Base-by-base conservation (phyloP, 2,329 filamentous ascomycete genomes). In the Phialophora tarda region DNA sequence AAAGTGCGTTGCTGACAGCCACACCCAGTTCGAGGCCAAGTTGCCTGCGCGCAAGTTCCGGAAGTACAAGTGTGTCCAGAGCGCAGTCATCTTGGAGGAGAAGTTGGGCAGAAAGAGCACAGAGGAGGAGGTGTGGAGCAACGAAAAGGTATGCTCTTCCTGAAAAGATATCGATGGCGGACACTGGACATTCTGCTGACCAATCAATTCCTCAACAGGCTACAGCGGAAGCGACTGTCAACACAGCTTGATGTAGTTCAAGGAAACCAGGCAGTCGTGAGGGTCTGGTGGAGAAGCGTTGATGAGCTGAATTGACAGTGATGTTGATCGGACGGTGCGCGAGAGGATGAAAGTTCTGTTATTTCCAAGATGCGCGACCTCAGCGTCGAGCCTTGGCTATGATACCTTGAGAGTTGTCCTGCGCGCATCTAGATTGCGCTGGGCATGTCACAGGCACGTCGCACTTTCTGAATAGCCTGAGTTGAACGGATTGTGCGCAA, bases 71-170 rank as follows among this genome's bases (percentile, higher is more conserved):
- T 79, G 77, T 64, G 74, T 75, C 28, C 75, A 76, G 8, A 64
- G 47, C 3, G 71, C 72, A 47, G 64, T 66, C 7, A 24, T 38
- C 6, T 21, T 30, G 41, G 59, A 62, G 12, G 59, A 62, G 23
- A 62, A 62, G 44, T 7, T 62, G 59, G 47, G 41, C n/a, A 50
- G 47, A 23, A 30, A 30, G 47, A 53, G 59, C 47, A 50, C 47
- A 28, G 59, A 62, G 28, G 59, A 62, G 41, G 44, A n/a, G 10
- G 32, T 62, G 23, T 34, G 21, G 21, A 30, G 41, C 14, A 21
- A 62, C 28, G 41, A 34, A 44, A 62, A 62, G 47, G 91, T 92
- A 78, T 62, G 78, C 73, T 21, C n/a, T 17, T 28, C 48, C 10
- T 12, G 3, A 14, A 26, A 10, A 26, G 48, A 5, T 4, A 7